Evolutionary conservation across 2,329 filamentous ascomycete genomes (phyloP).

Genomic region (Ophiostoma pallidulum): DNA sequence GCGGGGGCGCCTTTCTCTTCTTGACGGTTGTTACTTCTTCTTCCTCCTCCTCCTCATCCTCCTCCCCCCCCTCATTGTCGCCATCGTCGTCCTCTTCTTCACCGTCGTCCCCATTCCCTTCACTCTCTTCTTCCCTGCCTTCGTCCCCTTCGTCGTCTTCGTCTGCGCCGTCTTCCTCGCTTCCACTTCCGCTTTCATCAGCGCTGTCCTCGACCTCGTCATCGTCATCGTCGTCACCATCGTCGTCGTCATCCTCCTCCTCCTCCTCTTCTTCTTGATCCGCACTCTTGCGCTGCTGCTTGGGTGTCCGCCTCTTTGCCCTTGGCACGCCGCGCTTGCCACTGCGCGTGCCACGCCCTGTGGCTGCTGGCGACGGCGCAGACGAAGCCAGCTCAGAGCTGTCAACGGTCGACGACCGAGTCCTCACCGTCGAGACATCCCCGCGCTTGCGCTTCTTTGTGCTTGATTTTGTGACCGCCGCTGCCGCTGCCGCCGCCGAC

Average conservation of each 20-base stretch:
- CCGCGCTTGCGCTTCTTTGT: conserved; percentile 17
- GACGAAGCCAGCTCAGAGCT: conserved; percentile 14
- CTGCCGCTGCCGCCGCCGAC: background rate
- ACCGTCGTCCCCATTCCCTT: background rate
- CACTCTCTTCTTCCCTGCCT: background rate
- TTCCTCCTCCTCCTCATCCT: conserved; percentile 9
- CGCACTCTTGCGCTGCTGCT: conserved; percentile 3
- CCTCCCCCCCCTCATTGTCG: conserved; percentile 1
- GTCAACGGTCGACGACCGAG: conserved; percentile 18
- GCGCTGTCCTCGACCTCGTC: conserved; percentile 4
- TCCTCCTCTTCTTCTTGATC: conserved; percentile 7
- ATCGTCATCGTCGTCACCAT: background rate
- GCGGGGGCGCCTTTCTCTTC: conserved; percentile 9
- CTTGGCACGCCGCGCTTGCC: conserved; percentile 6
- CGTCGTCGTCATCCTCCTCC: conserved; percentile 4
- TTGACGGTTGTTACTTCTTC: background rate
- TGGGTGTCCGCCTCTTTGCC: conserved; percentile 1
- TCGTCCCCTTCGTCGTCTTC: conserved; percentile 1
- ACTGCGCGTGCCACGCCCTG: conserved; percentile 9
- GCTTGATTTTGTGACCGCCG: background rate
- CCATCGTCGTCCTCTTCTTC: conserved; percentile 5
- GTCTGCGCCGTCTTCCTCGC: conserved; percentile 1
- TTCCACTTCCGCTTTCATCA: conserved; percentile 1
- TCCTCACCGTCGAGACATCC: conserved; percentile 9
- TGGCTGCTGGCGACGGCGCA: conserved; percentile 10